Evolutionary conservation across 2,329 filamentous ascomycete genomes (phyloP).

Genomic region (Colletotrichum sidae): DNA sequence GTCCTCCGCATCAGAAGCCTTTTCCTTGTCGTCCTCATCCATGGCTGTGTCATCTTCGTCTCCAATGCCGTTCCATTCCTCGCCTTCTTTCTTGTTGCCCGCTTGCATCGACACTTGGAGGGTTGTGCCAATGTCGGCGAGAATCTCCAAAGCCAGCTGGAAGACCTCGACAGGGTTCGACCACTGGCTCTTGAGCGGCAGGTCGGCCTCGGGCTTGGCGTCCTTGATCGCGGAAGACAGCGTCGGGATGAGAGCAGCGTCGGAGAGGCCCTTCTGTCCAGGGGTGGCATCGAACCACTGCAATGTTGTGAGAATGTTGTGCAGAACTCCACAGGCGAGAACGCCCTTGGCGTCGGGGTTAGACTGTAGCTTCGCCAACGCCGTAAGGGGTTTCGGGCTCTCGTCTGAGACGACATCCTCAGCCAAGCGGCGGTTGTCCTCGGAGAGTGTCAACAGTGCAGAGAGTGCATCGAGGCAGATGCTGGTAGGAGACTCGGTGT

Average conservation of each 20-base stretch:
- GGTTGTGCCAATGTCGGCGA: constrained; percentile 73
- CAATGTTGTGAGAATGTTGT: constrained; percentile 69
- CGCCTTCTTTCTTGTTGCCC: constrained; percentile 46
- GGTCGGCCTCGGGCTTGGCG: constrained; percentile 42
- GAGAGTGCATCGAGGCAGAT: constrained; percentile 62
- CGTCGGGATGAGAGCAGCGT: constrained; percentile 61
- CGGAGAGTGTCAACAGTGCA: constrained; percentile 68
- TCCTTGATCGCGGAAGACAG: constrained; percentile 55
- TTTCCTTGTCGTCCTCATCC: constrained; percentile 47
- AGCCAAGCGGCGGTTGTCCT: constrained; percentile 68
- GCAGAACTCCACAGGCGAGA: constrained; percentile 70
- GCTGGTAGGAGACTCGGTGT: constrained; percentile 54
- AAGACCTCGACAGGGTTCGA: constrained; percentile 59
- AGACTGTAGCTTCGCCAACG: constrained; percentile 61
- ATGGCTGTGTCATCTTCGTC: constrained; percentile 54
- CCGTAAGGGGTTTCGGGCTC: constrained; percentile 59
- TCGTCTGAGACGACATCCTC: constrained; percentile 64
- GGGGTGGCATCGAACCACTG: constrained; percentile 64
- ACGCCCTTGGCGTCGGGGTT: constrained; percentile 62
- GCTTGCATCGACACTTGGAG: constrained; percentile 64
- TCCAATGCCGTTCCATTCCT: constrained; percentile 53
- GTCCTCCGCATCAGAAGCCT: constrained; percentile 49
- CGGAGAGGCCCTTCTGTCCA: constrained; percentile 60
- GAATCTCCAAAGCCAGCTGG: constrained; percentile 69
- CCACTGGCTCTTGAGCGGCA: constrained; percentile 48